phyloP scores from a whole-genome alignment of 495 filamentous ascomycete genomes.

The Penicillium arizonense region DNA sequence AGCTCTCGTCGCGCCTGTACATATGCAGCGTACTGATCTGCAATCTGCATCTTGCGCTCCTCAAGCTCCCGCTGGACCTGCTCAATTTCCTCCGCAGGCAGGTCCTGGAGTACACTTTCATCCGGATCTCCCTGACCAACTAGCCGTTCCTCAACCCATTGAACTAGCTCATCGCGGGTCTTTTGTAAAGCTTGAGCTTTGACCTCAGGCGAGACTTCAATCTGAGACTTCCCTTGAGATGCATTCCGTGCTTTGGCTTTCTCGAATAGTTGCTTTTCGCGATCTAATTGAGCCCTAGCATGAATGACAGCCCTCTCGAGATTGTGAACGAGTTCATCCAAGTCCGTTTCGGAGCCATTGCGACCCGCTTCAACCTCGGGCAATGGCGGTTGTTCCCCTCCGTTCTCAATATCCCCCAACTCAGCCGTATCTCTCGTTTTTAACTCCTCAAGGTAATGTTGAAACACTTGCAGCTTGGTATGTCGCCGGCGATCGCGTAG shows the following conservation, averaged over 20 bases:
- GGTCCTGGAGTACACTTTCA: conserved; percentile 39
- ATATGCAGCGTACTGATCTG: conserved; percentile 45
- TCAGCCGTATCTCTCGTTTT: conserved; percentile 39
- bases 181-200: conserved; percentile 45
- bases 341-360: conserved; percentile 18
- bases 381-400: conserved; percentile 39
- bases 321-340: conserved; percentile 53
- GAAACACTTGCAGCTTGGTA: conserved; percentile 54
- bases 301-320: conserved; percentile 65
- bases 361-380: conserved; percentile 31
- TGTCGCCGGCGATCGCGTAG: conserved; percentile 55
- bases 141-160: conserved; percentile 71
- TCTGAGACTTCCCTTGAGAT: conserved; percentile 14
- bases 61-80: conserved; percentile 34
- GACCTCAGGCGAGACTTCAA: conserved; percentile 27
- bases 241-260: conserved; percentile 46
- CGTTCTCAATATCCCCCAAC: conserved; percentile 45
- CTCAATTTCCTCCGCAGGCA: conserved; percentile 33
- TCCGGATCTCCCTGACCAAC: conserved; percentile 47
- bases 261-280: conserved; percentile 60
- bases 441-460: conserved; percentile 41
- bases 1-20: conserved; percentile 36
- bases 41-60: conserved; percentile 45
- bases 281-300: conserved; percentile 59
- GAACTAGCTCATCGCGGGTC: conserved; percentile 64